These are phyloP conservation scores for Spathaspora passalidarum DNA, from an alignment of 805 yeast species.

Conservation along the genomic window DNA sequence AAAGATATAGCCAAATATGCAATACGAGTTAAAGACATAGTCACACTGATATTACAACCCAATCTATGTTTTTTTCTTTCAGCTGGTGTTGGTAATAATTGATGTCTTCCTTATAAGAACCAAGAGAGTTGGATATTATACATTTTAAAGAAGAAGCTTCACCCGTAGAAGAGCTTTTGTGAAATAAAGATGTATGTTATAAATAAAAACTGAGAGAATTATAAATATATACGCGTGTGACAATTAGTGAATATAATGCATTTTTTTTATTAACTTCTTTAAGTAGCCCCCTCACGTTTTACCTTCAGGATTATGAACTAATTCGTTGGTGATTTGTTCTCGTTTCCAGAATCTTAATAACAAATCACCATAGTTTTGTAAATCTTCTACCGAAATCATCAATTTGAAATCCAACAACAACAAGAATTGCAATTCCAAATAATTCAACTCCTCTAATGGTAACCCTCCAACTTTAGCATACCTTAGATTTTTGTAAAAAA, in stretches of 20 bases:
- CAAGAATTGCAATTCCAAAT: constrained; percentile 85
- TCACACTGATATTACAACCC: too few species aligned
- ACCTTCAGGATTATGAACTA: constrained; percentile 16
- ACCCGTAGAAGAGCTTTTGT: too few species aligned
- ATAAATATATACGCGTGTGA: background rate
- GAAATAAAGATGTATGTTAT: background rate
- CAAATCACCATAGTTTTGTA: constrained; percentile 86
- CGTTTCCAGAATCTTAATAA: constrained; percentile 81
- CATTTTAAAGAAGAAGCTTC: too few species aligned
- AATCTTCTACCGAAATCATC: constrained; percentile 84
- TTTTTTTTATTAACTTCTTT: background rate
- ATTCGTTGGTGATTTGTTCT: constrained; percentile 50
- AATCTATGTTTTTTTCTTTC: too few species aligned
- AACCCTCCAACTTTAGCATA: constrained; percentile 96
- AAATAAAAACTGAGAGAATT: background rate
- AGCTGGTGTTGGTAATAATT: too few species aligned
- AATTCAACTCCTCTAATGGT: constrained; percentile 89
- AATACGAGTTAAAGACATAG: too few species aligned
- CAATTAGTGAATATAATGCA: background rate
- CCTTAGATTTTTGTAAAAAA: constrained; percentile 89
- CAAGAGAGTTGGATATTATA: too few species aligned
- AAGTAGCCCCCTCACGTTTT: too few species aligned
- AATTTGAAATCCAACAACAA: constrained; percentile 80
- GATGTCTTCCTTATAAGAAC: too few species aligned
- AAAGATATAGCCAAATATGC: too few species aligned